Conservation (phyloP, 1,139 yeast genomes). For the Pichiaceae sp. region DNA sequence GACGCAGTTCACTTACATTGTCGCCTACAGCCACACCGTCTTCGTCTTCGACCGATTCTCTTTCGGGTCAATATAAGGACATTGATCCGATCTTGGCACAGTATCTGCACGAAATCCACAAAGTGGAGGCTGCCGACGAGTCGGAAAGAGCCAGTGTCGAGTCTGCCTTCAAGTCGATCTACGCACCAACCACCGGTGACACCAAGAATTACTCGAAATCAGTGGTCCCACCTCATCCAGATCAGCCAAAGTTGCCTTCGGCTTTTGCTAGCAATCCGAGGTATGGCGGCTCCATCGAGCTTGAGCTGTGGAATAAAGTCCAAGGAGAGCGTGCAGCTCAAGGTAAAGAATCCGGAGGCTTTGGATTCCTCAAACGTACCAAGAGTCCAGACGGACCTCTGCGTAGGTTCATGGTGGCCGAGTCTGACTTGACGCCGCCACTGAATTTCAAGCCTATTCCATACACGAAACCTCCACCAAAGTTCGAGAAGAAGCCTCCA, state of each 20-base stretch:
- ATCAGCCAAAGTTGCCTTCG: slow-evolving; percentile 37
- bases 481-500: slow-evolving; percentile 18
- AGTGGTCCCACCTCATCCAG: slow-evolving; percentile 41
- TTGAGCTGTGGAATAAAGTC: slow-evolving; percentile 14
- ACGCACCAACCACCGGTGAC: slow-evolving; percentile 17
- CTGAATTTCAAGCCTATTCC: slow-evolving; percentile 11
- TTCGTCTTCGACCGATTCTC: slow-evolving; percentile 1
- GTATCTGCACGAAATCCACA: slow-evolving; percentile 34
- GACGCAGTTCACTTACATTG: no score
- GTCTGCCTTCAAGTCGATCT: slow-evolving; percentile 11
- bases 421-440: slow-evolving; percentile 18
- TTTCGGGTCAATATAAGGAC: slow-evolving; percentile 17
- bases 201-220: slow-evolving; percentile 24
- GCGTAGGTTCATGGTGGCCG: slow-evolving; percentile 13
- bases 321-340: slow-evolving; percentile 12
- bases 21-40: no score
- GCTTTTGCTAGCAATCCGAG: slow-evolving; percentile 29
- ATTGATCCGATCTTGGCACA: slow-evolving; percentile 51
- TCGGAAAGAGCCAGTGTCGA: slow-evolving; percentile 5
- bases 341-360: slow-evolving; percentile 14
- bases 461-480: slow-evolving; percentile 21
- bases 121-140: slow-evolving; percentile 34
- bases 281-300: slow-evolving; percentile 20
- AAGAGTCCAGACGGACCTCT: slow-evolving; percentile 12
- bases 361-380: slow-evolving; percentile 22